A percentile compares a stretch with the other conserved stretches of the same genome.
These are phyloP conservation scores for Postia placenta DNA, from an alignment of 768 basidiomycete genomes.

Conservation along the genomic window DNA sequence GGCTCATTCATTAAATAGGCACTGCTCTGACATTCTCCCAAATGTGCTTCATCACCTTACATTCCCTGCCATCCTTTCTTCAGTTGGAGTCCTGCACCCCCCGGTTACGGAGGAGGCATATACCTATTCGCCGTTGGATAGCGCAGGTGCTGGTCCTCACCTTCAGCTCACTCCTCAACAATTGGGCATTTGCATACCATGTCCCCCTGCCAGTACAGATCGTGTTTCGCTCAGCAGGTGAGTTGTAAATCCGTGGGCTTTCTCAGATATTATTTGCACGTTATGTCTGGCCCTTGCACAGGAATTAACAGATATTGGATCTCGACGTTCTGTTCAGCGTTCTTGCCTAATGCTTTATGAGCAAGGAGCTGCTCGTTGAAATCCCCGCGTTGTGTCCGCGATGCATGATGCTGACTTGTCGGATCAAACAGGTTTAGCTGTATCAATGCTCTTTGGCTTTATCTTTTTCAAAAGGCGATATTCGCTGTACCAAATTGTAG, in stretches of 20 bases:
- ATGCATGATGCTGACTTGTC: too few relatives aligned
- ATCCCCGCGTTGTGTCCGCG: too few relatives aligned
- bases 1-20: conserved; percentile 33
- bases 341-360: too few relatives aligned
- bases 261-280: too few relatives aligned
- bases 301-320: too few relatives aligned
- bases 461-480: conserved; percentile 56
- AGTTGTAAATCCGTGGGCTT: conserved; percentile 13
- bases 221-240: conserved; percentile 80
- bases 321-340: too few relatives aligned
- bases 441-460: conserved; percentile 72
- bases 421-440: conserved; percentile 50
- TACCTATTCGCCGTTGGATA: conserved; percentile 64
- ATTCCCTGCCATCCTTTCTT: conserved; percentile 61
- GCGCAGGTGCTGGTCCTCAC: conserved; percentile 66
- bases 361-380: too few relatives aligned
- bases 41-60: conserved; percentile 70
- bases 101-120: conserved; percentile 55
- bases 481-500: conserved; percentile 53
- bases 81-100: conserved; percentile 34
- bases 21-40: conserved; percentile 83
- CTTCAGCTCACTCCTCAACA: conserved; percentile 67
- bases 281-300: too few relatives aligned
- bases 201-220: conserved; percentile 78
- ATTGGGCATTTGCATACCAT: conserved; percentile 72